A percentile compares a stretch with the other conserved stretches of the same genome.
Evolutionary conservation across 2,329 filamentous ascomycete genomes (phyloP).

Genomic region (Diatrype stigma): DNA sequence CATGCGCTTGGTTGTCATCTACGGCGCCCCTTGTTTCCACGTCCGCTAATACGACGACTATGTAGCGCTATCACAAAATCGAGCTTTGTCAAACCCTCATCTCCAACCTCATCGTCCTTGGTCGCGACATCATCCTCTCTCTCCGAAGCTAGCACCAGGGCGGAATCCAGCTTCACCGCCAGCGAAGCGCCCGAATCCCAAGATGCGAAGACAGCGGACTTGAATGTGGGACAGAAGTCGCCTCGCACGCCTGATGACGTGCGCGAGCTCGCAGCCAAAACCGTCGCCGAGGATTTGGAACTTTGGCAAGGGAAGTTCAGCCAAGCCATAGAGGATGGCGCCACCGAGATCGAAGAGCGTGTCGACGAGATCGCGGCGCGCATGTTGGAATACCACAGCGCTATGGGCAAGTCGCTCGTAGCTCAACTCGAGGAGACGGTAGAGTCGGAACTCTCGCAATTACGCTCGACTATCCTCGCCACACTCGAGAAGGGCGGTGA

Average conservation of each 20-base stretch:
- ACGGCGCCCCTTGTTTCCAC: not conserved
- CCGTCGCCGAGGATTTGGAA: conserved; percentile 72
- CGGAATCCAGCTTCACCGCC: conserved; percentile 15
- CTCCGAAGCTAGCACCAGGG: conserved; percentile 16
- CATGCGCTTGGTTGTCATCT: not conserved
- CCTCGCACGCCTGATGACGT: conserved; percentile 47
- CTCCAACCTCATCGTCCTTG: conserved; percentile 23
- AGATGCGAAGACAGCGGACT: conserved; percentile 12
- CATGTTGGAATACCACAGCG: conserved; percentile 59
- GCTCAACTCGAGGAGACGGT: conserved; percentile 64
- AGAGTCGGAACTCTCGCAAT: conserved; percentile 55
- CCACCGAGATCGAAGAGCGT: conserved; percentile 66
- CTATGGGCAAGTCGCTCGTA: conserved; percentile 63
- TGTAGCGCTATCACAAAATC: conserved; percentile 27
- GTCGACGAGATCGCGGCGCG: conserved; percentile 54
- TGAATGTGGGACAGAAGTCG: conserved; percentile 23
- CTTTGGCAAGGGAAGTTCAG: conserved; percentile 88
- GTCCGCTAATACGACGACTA: conserved; percentile 6
- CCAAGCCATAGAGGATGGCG: conserved; percentile 78
- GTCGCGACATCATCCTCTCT: conserved; percentile 17
- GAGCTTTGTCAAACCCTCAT: conserved; percentile 34
- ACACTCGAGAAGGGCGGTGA: conserved; percentile 55
- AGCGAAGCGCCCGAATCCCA: conserved; percentile 18
- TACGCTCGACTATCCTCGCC: conserved; percentile 65
- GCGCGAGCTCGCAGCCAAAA: conserved; percentile 57